These are phyloP conservation scores for Hygrophorus russula DNA, from an alignment of 768 basidiomycete species.

Conservation along the genomic window DNA sequence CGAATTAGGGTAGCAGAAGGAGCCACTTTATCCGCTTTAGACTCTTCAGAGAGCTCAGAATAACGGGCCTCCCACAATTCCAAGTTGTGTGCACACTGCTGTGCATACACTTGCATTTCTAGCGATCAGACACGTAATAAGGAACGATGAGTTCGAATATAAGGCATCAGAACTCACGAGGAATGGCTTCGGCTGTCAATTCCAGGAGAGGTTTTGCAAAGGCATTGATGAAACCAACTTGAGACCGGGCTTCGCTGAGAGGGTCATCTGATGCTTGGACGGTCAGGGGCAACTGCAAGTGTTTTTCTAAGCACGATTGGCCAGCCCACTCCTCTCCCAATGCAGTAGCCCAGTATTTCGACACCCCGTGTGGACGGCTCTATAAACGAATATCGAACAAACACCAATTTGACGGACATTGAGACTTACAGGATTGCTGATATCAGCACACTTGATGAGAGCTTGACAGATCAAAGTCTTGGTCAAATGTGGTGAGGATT, in stretches of 20 bases:
- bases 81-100: constrained; percentile 61
- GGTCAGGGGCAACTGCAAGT: constrained; percentile 62
- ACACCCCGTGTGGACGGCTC: constrained; percentile 89
- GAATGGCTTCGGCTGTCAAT: constrained; percentile 58
- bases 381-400: constrained; percentile 18
- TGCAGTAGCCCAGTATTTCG: constrained; percentile 86
- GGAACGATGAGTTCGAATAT: background rate
- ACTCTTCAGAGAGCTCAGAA: constrained; percentile 23
- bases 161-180: constrained; percentile 41
- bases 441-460: constrained; percentile 95
- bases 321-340: constrained; percentile 84
- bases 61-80: constrained; percentile 51
- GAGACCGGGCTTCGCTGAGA: constrained; percentile 62
- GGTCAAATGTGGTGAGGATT: constrained; percentile 30
- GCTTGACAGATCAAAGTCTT: constrained; percentile 78
- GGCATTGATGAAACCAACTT: constrained; percentile 79
- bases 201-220: constrained; percentile 83
- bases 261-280: constrained; percentile 31
- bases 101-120: constrained; percentile 63
- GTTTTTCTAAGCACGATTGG: constrained; percentile 79
- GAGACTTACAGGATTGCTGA: constrained; percentile 86
- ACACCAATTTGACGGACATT: constrained; percentile 1
- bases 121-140: background rate
- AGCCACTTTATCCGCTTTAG: background rate
- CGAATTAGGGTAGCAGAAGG: constrained; percentile 27